These are phyloP conservation scores for Phlegmacium glaucopus DNA, from an alignment of 768 basidiomycete species.

Conservation along the genomic window DNA sequence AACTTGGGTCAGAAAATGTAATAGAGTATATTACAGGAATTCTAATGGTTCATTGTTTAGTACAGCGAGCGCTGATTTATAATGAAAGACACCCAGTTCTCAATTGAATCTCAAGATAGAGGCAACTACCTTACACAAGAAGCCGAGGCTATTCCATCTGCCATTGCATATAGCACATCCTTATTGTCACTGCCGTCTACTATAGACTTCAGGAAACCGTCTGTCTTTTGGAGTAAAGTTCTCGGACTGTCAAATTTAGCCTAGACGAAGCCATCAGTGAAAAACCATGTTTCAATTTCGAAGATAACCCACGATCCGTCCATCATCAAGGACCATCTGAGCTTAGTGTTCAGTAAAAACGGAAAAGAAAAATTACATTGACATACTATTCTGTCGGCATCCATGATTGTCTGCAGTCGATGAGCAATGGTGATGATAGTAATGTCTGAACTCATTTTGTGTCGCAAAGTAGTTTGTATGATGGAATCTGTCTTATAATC, in stretches of 20 bases:
- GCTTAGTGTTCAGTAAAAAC: too few relatives aligned
- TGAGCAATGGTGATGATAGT: constrained; percentile 68
- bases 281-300: background rate
- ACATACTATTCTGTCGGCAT: constrained; percentile 52
- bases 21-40: too few relatives aligned
- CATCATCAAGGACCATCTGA: constrained; percentile 51
- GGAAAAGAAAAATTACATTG: background rate
- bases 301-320: constrained; percentile 38
- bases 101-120: too few relatives aligned
- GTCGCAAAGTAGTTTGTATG: too few relatives aligned
- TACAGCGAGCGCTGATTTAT: too few relatives aligned
- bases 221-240: constrained; percentile 6
- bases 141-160: too few relatives aligned
- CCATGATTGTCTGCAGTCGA: constrained; percentile 61
- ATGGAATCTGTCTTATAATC: too few relatives aligned
- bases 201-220: constrained; percentile 9
- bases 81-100: too few relatives aligned
- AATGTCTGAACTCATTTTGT: constrained; percentile 55
- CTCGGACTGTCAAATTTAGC: constrained; percentile 16
- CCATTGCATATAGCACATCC: constrained; percentile 8
- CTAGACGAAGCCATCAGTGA: constrained; percentile 5
- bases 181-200: constrained; percentile 15
- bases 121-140: too few relatives aligned
- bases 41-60: too few relatives aligned
- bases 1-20: too few relatives aligned